These are phyloP conservation scores for Dothistroma septosporum DNA, from an alignment of 2,329 filamentous ascomycete genomes.

Conservation along the genomic window DNA sequence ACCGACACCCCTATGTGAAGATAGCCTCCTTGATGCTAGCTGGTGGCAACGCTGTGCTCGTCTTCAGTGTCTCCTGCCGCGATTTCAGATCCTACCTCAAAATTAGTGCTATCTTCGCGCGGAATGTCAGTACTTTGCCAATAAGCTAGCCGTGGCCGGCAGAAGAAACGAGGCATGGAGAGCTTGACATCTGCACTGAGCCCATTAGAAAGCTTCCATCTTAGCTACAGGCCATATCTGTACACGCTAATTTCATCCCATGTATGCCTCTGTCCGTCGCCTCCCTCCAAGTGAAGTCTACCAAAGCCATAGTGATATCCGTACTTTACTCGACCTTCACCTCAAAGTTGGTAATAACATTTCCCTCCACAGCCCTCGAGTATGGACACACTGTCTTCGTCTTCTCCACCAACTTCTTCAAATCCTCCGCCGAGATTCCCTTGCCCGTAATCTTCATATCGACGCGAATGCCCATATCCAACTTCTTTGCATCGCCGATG, in stretches of 20 bases:
- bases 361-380: constrained; percentile 34
- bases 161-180: no score
- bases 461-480: constrained; percentile 45
- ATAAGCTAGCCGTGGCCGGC: no score
- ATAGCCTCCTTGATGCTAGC: neutral
- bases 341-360: constrained; percentile 28
- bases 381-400: constrained; percentile 38
- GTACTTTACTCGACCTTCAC: neutral
- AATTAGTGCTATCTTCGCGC: no score
- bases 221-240: neutral
- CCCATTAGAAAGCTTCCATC: neutral
- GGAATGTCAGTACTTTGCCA: no score
- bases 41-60: no score
- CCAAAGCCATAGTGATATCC: neutral
- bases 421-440: constrained; percentile 29
- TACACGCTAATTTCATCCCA: neutral
- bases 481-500: constrained; percentile 44
- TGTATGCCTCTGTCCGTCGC: neutral
- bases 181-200: no score
- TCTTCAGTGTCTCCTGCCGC: no score
- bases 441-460: constrained; percentile 41
- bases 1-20: neutral
- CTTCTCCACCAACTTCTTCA: constrained; percentile 37
- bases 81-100: no score
- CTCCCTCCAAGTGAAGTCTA: neutral